phyloP scores from a whole-genome alignment of 75 land plant species.

The Cupressus sempervirens region DNA sequence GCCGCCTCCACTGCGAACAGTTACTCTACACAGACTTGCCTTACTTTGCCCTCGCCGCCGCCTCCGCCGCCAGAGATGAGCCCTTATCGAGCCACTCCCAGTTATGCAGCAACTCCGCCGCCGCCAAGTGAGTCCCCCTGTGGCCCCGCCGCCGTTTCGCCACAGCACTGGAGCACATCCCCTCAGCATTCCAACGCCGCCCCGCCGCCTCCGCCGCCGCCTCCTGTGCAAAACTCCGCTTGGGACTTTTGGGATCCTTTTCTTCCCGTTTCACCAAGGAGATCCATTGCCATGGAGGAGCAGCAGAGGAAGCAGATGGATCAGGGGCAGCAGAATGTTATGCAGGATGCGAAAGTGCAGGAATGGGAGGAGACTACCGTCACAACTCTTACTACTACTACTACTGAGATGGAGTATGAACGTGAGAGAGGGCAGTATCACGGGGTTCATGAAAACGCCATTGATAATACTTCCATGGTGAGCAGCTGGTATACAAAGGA shows the following conservation, averaged over 20 bases:
- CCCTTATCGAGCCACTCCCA: not conserved
- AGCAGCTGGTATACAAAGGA: conserved; percentile 40
- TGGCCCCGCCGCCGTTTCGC: not conserved
- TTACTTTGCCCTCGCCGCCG: conserved; percentile 14
- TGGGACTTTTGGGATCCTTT: conserved; percentile 89
- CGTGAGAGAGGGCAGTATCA: not conserved
- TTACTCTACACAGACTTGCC: conserved; percentile 17
- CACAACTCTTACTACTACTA: not conserved
- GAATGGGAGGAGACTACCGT: conserved; percentile 46
- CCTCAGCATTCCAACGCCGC: conserved; percentile 1
- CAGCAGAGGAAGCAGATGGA: conserved; percentile 2
- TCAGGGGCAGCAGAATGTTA: conserved; percentile 25
- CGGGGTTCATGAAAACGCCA: not conserved
- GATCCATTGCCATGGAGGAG: not conserved
- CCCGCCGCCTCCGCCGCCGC: conserved; percentile 46
- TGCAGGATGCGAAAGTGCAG: conserved; percentile 33
- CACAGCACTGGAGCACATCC: not conserved
- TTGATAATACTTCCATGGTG: conserved; percentile 15
- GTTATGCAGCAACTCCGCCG: not conserved
- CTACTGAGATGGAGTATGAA: conserved; percentile 7
- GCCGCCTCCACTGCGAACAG: conserved; percentile 39
- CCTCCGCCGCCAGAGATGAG: conserved; percentile 15
- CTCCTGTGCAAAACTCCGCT: conserved; percentile 34
- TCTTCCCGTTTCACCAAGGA: conserved; percentile 25
- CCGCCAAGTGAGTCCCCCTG: not conserved